Percentiles rank a stretch among this genome's conserved stretches.
These are phyloP conservation scores for Ceriops tagal DNA, from an alignment of 345 rosid genomes.

Conservation along the genomic window DNA sequence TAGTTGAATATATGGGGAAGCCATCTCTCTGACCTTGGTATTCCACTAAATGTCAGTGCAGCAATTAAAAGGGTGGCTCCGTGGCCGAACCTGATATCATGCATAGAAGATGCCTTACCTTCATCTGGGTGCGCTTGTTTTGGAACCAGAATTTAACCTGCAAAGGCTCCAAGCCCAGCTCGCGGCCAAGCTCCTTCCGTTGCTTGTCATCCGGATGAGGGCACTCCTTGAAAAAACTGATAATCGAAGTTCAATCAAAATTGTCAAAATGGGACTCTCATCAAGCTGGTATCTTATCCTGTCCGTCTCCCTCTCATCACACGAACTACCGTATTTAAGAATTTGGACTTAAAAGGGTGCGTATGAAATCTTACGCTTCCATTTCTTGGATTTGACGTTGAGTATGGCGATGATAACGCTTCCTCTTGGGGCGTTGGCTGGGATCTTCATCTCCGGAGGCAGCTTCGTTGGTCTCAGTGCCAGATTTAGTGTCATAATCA, in stretches of 20 bases:
- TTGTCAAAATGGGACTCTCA: too few species aligned
- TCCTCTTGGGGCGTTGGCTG: slow-evolving; percentile 59
- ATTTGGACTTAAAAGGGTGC: not conserved
- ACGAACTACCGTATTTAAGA: not conserved
- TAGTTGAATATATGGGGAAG: too few species aligned
- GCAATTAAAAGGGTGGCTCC: too few species aligned
- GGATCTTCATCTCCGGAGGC: slow-evolving; percentile 78
- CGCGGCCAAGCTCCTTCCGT: slow-evolving; percentile 76
- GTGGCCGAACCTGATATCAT: too few species aligned
- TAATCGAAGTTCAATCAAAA: not conserved
- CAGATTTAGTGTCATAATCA: slow-evolving; percentile 73
- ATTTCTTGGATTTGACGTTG: slow-evolving; percentile 94
- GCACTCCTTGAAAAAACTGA: slow-evolving; percentile 84
- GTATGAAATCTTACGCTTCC: slow-evolving; percentile 60
- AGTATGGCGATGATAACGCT: slow-evolving; percentile 92
- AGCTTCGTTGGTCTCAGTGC: slow-evolving; percentile 60
- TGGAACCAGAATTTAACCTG: slow-evolving; percentile 99
- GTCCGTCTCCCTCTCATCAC: not conserved
- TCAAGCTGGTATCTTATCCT: too few species aligned
- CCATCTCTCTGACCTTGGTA: too few species aligned
- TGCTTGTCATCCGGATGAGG: slow-evolving; percentile 98
- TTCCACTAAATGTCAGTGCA: too few species aligned
- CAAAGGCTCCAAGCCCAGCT: slow-evolving; percentile 68
- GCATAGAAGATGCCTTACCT: slow-evolving; percentile 39
- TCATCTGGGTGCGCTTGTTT: slow-evolving; percentile 96